A percentile compares a stretch with the other conserved stretches of the same genome.
Conservation (phyloP, 805 yeast genomes). For the Pichia nanzhaoensis region DNA sequence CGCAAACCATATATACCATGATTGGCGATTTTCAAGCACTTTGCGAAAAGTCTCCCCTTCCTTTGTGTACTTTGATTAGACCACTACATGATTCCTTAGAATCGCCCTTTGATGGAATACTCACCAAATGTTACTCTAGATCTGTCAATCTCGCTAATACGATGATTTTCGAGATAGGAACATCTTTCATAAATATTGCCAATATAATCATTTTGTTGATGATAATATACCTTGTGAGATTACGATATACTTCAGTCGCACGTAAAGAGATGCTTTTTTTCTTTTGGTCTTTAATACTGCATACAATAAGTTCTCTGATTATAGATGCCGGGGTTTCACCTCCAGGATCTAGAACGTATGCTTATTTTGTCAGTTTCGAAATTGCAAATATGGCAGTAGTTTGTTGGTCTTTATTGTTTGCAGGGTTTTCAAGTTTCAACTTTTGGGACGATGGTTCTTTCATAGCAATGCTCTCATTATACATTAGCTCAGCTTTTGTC, state of each 20-base stretch:
- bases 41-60: conserved; percentile 65
- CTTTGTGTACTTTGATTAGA: conserved; percentile 71
- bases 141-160: conserved; percentile 87
- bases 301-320: conserved; percentile 59
- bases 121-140: conserved; percentile 78
- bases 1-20: conserved; percentile 35
- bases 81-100: conserved; percentile 31
- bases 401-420: conserved; percentile 60
- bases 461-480: conserved; percentile 50
- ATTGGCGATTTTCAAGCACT: conserved; percentile 61
- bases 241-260: conserved; percentile 93
- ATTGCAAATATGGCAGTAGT: conserved; percentile 65
- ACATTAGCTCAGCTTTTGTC: conserved; percentile 46
- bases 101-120: conserved; percentile 48
- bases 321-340: conserved; percentile 93
- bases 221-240: conserved; percentile 68
- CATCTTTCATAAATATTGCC: conserved; percentile 77
- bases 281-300: conserved; percentile 51
- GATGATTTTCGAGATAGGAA: conserved; percentile 81
- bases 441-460: conserved; percentile 92
- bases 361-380: conserved; percentile 80
- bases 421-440: conserved; percentile 80
- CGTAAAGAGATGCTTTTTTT: conserved; percentile 77
- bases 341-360: conserved; percentile 67
- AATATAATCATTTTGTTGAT: conserved; percentile 58